Conservation (phyloP, 176 grass and related monocot species). For the Sorghum bicolor region Sorghum_bicolor_NCBIv3 NC_012870.2:74808501-74809000, state of each 20-base stretch:
- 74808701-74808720: not conserved
- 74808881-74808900: conserved; percentile 50
- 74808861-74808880: conserved; percentile 57
- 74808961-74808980: conserved; percentile 47
- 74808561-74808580: not conserved
- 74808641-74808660: conserved; percentile 35
- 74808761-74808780: not conserved
- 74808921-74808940: conserved; percentile 55
- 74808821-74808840: too few species aligned
- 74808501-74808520: too few species aligned
- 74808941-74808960: conserved; percentile 45
- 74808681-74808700: conserved; percentile 42
- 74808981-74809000: conserved; percentile 40
- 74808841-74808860: conserved; percentile 78
- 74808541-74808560: not conserved
- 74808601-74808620: too few species aligned
- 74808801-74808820: too few species aligned
- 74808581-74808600: not conserved
- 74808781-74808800: too few species aligned
- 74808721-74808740: not conserved
- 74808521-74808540: not conserved
- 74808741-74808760: not conserved
- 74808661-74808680: conserved; percentile 72
- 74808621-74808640: not conserved
- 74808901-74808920: conserved; percentile 62